Conservation (phyloP, 345 rosid species). For the Hibiscus trionum region DNA sequence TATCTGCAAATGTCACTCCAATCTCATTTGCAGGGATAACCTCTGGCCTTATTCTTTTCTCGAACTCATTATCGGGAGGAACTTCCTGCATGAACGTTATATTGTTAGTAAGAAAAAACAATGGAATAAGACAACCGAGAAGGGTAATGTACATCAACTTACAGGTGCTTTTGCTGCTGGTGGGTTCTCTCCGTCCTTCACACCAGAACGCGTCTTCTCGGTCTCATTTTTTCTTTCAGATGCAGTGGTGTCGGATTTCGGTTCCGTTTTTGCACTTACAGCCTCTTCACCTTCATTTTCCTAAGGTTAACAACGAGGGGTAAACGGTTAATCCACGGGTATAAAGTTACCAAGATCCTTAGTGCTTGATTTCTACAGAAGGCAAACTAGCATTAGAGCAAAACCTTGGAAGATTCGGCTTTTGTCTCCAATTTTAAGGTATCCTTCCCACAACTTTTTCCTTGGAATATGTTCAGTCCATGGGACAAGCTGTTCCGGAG, state of each 20-base stretch:
- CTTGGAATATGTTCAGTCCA: constrained; percentile 84
- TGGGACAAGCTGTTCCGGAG: constrained; percentile 77
- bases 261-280: constrained; percentile 49
- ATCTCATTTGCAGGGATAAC: constrained; percentile 91
- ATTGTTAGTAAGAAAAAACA: constrained; percentile 7
- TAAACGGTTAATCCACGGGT: neutral
- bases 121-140: neutral
- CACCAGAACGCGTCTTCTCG: constrained; percentile 53
- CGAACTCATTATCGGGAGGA: constrained; percentile 88
- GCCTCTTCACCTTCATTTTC: constrained; percentile 40
- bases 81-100: constrained; percentile 46
- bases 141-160: constrained; percentile 14
- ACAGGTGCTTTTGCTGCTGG: constrained; percentile 59
- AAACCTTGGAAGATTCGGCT: constrained; percentile 66
- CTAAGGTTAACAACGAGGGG: constrained; percentile 16
- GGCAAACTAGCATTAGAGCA: constrained; percentile 7
- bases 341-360: neutral
- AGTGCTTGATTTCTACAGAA: constrained; percentile 6
- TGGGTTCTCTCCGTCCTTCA: constrained; percentile 58
- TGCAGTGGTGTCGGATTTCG: constrained; percentile 35
- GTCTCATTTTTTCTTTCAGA: constrained; percentile 50
- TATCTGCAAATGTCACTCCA: constrained; percentile 92
- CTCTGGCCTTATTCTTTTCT: constrained; percentile 95
- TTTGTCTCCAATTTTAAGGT: constrained; percentile 69
- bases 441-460: constrained; percentile 51